phyloP scores from a whole-genome alignment of 441 rosid species.

The Erodium trifolium region DNA sequence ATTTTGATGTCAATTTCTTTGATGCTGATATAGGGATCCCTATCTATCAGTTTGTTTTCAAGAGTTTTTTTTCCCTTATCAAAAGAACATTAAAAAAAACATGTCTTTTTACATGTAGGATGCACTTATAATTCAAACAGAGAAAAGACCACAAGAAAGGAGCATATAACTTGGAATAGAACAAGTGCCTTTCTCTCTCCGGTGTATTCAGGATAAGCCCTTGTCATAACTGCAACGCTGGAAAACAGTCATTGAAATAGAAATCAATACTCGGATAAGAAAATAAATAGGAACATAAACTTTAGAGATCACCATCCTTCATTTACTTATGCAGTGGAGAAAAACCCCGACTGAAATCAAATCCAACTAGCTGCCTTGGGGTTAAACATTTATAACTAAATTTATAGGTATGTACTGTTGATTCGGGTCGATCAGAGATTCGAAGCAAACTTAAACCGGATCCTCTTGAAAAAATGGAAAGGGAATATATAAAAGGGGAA shows the following conservation, averaged over 20 bases:
- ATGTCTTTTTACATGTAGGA: background rate
- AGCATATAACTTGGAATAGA: conserved; percentile 4
- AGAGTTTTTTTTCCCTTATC: too few relatives aligned
- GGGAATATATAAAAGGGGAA: background rate
- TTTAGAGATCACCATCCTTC: background rate
- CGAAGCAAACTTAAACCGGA: background rate
- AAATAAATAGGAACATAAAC: too few relatives aligned
- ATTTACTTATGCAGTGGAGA: background rate
- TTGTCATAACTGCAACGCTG: conserved; percentile 8
- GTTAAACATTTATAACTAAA: background rate
- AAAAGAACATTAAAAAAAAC: background rate
- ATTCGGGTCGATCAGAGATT: background rate
- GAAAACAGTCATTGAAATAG: background rate
- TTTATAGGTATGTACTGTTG: background rate
- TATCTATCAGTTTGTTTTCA: too few relatives aligned
- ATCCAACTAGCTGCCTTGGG: background rate
- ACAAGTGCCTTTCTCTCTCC: background rate
- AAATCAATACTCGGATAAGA: background rate
- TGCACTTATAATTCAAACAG: background rate
- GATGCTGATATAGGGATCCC: too few relatives aligned
- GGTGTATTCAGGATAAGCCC: conserved; percentile 3
- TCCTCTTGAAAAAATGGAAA: background rate
- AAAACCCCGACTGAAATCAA: background rate
- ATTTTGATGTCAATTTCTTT: too few relatives aligned
- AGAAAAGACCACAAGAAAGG: conserved; percentile 4